Evolutionary conservation across 2,329 filamentous ascomycete species (phyloP).

Genomic region (Cadophora gregata): DNA sequence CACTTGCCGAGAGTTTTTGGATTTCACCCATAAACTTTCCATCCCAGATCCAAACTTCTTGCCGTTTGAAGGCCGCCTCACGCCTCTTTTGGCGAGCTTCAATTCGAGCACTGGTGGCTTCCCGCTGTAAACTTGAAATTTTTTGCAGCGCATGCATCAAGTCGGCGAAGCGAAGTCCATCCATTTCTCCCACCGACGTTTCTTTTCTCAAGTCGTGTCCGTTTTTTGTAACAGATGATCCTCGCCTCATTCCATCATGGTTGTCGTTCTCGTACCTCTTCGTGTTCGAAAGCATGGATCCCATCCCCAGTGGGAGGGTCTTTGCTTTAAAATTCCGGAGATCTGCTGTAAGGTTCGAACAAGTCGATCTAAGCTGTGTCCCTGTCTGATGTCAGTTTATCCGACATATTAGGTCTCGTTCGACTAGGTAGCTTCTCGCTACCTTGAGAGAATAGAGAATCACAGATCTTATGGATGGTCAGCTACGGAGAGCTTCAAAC

Average conservation of each 20-base stretch:
- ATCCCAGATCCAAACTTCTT: constrained; percentile 33
- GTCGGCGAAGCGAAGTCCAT: constrained; percentile 22
- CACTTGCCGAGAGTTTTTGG: constrained; percentile 32
- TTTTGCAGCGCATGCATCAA: constrained; percentile 30
- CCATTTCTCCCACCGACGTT: background rate
- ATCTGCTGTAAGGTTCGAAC: background rate
- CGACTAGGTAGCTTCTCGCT: constrained; percentile 12
- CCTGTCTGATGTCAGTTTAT: constrained; percentile 10
- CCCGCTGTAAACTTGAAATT: constrained; percentile 27
- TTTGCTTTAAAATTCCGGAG: background rate
- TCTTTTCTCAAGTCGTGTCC: constrained; percentile 6
- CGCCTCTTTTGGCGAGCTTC: constrained; percentile 35
- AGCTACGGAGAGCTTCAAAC: constrained; percentile 1
- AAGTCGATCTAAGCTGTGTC: background rate
- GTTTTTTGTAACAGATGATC: background rate
- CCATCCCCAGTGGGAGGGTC: background rate
- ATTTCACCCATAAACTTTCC: constrained; percentile 38
- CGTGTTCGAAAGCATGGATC: background rate
- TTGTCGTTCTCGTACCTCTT: background rate
- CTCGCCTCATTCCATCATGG: background rate
- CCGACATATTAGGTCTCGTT: background rate
- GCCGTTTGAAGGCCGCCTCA: constrained; percentile 33
- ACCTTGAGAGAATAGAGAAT: background rate
- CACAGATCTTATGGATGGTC: constrained; percentile 1
- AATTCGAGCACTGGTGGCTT: constrained; percentile 30